phyloP scores from a whole-genome alignment of 768 basidiomycete genomes.

The Phanerodontia chrysosporium region DNA sequence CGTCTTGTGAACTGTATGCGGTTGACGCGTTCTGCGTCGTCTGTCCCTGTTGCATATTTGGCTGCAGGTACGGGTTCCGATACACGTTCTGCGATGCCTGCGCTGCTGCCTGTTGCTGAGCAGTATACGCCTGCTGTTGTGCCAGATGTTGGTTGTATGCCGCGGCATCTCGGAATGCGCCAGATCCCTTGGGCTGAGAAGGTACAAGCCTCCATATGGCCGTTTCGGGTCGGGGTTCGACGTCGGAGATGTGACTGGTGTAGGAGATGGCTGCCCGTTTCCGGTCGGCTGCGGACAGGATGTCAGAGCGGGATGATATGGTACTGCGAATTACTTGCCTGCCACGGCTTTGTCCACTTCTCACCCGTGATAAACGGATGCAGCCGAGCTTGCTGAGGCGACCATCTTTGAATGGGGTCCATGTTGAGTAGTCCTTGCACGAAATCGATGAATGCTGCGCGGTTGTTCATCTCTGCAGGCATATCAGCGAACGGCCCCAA shows the following conservation, averaged over 20 bases:
- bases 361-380: slow-evolving; percentile 99
- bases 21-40: slow-evolving; percentile 26
- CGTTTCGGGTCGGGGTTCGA: slow-evolving; percentile 64
- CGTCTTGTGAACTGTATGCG: slow-evolving; percentile 27
- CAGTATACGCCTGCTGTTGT: slow-evolving; percentile 91
- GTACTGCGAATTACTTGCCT: slow-evolving; percentile 37
- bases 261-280: slow-evolving; percentile 8
- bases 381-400: slow-evolving; percentile 90
- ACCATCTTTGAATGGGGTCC: slow-evolving; percentile 95
- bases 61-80: slow-evolving; percentile 78
- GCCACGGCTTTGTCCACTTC: slow-evolving; percentile 84
- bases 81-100: slow-evolving; percentile 66
- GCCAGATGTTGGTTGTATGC: slow-evolving; percentile 92
- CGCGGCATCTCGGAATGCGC: slow-evolving; percentile 89
- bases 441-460: slow-evolving; percentile 96
- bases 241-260: slow-evolving; percentile 15
- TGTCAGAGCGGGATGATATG: background rate
- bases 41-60: slow-evolving; percentile 7
- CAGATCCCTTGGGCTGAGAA: slow-evolving; percentile 79
- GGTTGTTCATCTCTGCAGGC: slow-evolving; percentile 80
- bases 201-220: slow-evolving; percentile 92
- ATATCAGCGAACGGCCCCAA: background rate
- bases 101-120: slow-evolving; percentile 73
- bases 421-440: slow-evolving; percentile 90
- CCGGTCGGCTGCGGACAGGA: slow-evolving; percentile 6